Conservation (phyloP, 2,329 filamentous ascomycete genomes). For the Apiospora malaysiana region DNA sequence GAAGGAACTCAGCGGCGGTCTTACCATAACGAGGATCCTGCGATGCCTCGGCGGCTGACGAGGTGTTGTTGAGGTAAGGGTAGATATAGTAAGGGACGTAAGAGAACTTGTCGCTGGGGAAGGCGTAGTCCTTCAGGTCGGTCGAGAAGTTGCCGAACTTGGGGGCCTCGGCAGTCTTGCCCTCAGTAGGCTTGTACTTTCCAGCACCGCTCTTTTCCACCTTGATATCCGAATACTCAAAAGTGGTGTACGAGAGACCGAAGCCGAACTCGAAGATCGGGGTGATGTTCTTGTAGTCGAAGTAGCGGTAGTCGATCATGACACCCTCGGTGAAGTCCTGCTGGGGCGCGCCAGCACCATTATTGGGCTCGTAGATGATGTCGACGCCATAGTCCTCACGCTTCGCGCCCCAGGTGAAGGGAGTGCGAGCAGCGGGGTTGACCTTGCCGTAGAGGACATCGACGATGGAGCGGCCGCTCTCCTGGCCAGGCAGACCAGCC, state of each 20-base stretch:
- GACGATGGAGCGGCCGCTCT: constrained; percentile 78
- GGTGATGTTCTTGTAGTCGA: constrained; percentile 69
- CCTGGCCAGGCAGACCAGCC: constrained; percentile 82
- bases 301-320: constrained; percentile 82
- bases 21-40: constrained; percentile 65
- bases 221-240: constrained; percentile 73
- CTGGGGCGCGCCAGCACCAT: constrained; percentile 70
- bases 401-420: constrained; percentile 79
- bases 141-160: constrained; percentile 68
- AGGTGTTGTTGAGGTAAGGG: constrained; percentile 71
- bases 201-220: constrained; percentile 56
- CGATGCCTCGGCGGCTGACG: constrained; percentile 60
- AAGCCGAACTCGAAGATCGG: constrained; percentile 84
- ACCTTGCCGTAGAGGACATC: constrained; percentile 85
- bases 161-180: constrained; percentile 68
- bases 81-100: constrained; percentile 67
- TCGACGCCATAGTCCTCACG: constrained; percentile 72
- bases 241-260: constrained; percentile 81
- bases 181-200: constrained; percentile 64
- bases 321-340: constrained; percentile 77
- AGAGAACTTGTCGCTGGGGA: constrained; percentile 62
- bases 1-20: constrained; percentile 64
- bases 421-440: constrained; percentile 77
- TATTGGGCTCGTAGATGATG: constrained; percentile 72
- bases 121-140: constrained; percentile 68